Evolutionary conservation across 352 stramenopile genomes (phyloP).

Genomic region (Phytophthora lateralis): DNA sequence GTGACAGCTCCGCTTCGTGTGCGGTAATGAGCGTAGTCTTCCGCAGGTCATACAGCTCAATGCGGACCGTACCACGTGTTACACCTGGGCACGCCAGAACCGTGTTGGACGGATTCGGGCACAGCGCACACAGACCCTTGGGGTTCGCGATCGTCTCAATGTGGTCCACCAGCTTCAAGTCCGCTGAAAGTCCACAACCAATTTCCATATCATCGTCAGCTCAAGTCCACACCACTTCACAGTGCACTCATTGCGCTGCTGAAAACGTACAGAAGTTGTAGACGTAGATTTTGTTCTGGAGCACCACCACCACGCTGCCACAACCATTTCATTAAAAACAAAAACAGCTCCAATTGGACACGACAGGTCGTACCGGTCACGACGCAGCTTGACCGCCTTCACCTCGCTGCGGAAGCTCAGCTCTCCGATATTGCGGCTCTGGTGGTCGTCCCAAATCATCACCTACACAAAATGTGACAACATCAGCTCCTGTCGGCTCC

Average conservation of each 20-base stretch:
- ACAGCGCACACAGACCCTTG: constrained; percentile 94
- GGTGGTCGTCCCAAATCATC: constrained; percentile 99
- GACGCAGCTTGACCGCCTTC: constrained; percentile 94
- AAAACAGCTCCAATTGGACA: neutral
- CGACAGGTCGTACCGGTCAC: constrained; percentile 79
- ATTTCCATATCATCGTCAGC: constrained; percentile 13
- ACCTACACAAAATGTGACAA: constrained; percentile 64
- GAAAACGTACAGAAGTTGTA: constrained; percentile 95
- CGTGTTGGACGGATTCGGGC: constrained; percentile 91
- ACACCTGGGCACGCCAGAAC: constrained; percentile 96
- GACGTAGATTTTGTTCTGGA: constrained; percentile 97
- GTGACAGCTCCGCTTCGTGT: constrained; percentile 93
- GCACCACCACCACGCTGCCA: constrained; percentile 94
- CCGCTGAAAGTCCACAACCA: constrained; percentile 47
- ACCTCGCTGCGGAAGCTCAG: constrained; percentile 98
- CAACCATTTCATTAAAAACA: neutral
- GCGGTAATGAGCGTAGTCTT: constrained; percentile 96
- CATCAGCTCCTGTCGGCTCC: neutral
- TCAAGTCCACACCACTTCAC: neutral
- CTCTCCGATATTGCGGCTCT: constrained; percentile 97
- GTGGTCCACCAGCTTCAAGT: constrained; percentile 97
- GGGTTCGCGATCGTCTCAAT: constrained; percentile 99
- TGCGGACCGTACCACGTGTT: constrained; percentile 89
- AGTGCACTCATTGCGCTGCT: neutral
- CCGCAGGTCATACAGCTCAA: constrained; percentile 97